These are phyloP conservation scores for Bacidia gigantensis DNA, from an alignment of 495 filamentous ascomycete species.

Conservation along the genomic window DNA sequence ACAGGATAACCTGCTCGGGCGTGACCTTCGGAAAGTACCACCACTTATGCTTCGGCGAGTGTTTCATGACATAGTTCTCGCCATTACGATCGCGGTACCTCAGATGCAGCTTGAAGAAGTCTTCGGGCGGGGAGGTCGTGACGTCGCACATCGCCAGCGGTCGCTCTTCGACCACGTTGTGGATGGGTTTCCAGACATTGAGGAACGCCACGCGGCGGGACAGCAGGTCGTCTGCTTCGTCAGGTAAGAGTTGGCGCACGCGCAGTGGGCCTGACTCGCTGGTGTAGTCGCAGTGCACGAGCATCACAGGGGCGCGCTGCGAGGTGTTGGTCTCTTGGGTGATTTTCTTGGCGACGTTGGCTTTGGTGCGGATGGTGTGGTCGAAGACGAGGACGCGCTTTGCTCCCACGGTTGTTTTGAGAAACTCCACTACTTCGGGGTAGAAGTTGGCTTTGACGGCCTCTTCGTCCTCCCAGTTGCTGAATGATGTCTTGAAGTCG, in stretches of 20 bases:
- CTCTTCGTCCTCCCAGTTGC: slow-evolving; percentile 21
- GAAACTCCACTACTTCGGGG: slow-evolving; percentile 22
- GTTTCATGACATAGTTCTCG: slow-evolving; percentile 25
- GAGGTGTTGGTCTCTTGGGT: slow-evolving; percentile 22
- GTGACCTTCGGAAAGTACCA: slow-evolving; percentile 24
- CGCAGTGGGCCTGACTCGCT: slow-evolving; percentile 20
- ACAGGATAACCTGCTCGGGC: slow-evolving; percentile 17
- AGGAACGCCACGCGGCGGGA: slow-evolving; percentile 22
- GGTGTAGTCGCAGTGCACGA: slow-evolving; percentile 28
- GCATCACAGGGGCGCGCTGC: slow-evolving; percentile 23
- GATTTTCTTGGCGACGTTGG: slow-evolving; percentile 18
- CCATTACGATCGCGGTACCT: slow-evolving; percentile 22
- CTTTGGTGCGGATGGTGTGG: slow-evolving; percentile 24
- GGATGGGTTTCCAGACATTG: slow-evolving; percentile 25
- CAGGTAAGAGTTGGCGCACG: slow-evolving; percentile 20
- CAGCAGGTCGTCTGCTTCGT: slow-evolving; percentile 20
- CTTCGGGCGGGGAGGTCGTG: slow-evolving; percentile 12
- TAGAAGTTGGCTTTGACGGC: slow-evolving; percentile 18
- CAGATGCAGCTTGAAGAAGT: slow-evolving; percentile 26
- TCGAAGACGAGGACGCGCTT: slow-evolving; percentile 24
- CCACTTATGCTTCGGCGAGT: slow-evolving; percentile 19
- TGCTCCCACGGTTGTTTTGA: slow-evolving; percentile 20
- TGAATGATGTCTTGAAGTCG: slow-evolving; percentile 16
- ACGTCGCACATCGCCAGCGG: slow-evolving; percentile 25
- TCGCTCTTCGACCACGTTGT: slow-evolving; percentile 18